Evolutionary conservation across 805 yeast species (phyloP), one percentile per base, ranked within the genome.

Genomic region (Debaryomyces hansenii): DNA sequence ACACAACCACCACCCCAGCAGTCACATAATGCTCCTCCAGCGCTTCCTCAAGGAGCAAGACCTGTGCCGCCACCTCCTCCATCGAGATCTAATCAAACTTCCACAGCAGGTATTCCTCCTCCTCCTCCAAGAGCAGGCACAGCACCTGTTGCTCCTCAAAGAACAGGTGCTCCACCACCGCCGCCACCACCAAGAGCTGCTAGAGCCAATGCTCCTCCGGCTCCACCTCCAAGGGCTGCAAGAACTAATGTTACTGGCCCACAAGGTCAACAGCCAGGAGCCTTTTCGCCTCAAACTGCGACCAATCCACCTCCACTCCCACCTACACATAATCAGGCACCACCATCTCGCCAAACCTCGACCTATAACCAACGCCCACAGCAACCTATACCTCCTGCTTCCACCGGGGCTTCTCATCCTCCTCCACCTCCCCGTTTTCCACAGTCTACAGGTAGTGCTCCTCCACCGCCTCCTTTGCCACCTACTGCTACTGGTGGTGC

Each of bases 111-210:
- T 9, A 24, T 45, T 16, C 67, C 67, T 6, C 67, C 67, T 15
- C 60, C 69, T 7, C 62, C 63, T 1, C 53, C 58, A 24, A 43
- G 48, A 32, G 40, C 42, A 18, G 54, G 14, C 37, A 11, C 49
- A 55, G 11, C 47, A 57, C 14, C 62, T 2, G 9, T 20, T n/a
- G 14, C 41, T 14, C 11, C 47, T 18, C 54, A 40, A 48, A 52
- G 46, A 33, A 42, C 54, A 4, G 48, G 48, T 20, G 27, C 27
- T 24, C 27, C 27, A 7, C 62, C 67, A 2, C 70, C 70, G 14
- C 66, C 67, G 2, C 69, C 70, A 4, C 70, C 70, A 11, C 58
- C 67, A 21, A 52, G 69, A 45, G 55, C 58, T 6, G 45, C 56
- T 4, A 40, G 56, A 34, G 55, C 51, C 41, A 42, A 38, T 12